Percentiles rank a stretch among this genome's conserved stretches.
Conservation (phyloP, 2,329 filamentous ascomycete species). For the Conoideocrella luteorostrata region DNA sequence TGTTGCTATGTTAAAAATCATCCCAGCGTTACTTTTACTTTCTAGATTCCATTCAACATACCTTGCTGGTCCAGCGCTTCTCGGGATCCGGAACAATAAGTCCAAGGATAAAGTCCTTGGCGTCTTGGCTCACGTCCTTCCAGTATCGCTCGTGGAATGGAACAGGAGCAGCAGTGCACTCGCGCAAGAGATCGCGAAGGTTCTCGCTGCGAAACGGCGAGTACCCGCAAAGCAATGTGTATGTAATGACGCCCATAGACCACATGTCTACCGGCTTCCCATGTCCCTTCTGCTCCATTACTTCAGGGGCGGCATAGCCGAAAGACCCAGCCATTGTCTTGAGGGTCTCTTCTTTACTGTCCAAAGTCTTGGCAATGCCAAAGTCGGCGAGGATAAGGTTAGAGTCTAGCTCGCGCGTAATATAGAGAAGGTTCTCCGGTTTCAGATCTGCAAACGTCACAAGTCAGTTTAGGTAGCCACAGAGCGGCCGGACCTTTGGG, state of each 20-base stretch:
- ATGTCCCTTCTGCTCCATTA: constrained; percentile 96
- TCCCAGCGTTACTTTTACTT: not conserved
- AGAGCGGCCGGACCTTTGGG: too few relatives aligned
- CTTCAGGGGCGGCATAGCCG: constrained; percentile 93
- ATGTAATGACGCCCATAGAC: constrained; percentile 98
- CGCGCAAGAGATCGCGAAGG: constrained; percentile 85
- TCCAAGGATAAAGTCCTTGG: constrained; percentile 84
- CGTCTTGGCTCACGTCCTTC: constrained; percentile 93
- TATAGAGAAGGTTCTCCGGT: constrained; percentile 93
- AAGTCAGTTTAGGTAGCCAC: not conserved
- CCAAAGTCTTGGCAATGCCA: constrained; percentile 96
- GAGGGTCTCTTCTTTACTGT: constrained; percentile 81
- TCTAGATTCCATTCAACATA: constrained; percentile 33
- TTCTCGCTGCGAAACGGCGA: constrained; percentile 96
- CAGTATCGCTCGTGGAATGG: constrained; percentile 98
- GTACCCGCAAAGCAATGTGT: constrained; percentile 95
- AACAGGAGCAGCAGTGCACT: constrained; percentile 77
- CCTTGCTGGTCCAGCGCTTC: constrained; percentile 70
- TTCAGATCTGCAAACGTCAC: constrained; percentile 68
- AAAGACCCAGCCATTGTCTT: constrained; percentile 99
- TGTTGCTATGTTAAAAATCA: constrained; percentile 23
- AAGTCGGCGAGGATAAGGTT: constrained; percentile 93
- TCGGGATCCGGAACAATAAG: constrained; percentile 75
- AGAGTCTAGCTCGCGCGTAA: constrained; percentile 70
- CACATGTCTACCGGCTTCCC: constrained; percentile 99